A percentile compares a stretch with the other conserved stretches of the same genome.
Conservation (phyloP, 2,329 filamentous ascomycete genomes). For the Cladosporium sp. region DNA sequence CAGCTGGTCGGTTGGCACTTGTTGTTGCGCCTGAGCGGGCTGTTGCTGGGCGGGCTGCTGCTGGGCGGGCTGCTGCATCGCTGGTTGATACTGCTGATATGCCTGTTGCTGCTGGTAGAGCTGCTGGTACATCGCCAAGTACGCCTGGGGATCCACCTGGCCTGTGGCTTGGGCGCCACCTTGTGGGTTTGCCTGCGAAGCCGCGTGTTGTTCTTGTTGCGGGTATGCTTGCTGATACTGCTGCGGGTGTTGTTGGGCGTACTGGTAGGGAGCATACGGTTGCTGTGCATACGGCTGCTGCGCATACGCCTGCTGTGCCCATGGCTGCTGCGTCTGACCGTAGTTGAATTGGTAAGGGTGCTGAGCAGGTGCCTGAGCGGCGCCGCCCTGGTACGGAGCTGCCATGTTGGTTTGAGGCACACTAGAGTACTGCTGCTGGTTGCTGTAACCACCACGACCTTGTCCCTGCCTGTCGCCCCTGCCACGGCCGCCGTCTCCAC, state of each 20-base stretch:
- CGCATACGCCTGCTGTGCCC: conserved; percentile 10
- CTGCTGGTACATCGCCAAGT: background rate
- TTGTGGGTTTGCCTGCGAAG: background rate
- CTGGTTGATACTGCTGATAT: conserved; percentile 21
- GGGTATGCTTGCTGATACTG: conserved; percentile 12
- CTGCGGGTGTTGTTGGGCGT: conserved; percentile 13
- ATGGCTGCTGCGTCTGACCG: background rate
- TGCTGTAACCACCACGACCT: conserved; percentile 21
- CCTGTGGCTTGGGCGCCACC: background rate
- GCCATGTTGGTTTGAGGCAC: conserved; percentile 3
- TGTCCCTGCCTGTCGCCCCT: conserved; percentile 23
- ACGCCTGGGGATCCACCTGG: background rate
- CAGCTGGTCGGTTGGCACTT: no score
- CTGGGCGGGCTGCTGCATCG: conserved; percentile 22
- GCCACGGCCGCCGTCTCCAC: conserved; percentile 21
- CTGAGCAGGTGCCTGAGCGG: conserved; percentile 10
- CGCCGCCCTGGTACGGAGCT: background rate
- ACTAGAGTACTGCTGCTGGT: background rate
- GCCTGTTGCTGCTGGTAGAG: conserved; percentile 22
- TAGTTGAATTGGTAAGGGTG: background rate
- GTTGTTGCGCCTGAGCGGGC: conserved; percentile 17
- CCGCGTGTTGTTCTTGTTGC: conserved; percentile 8
- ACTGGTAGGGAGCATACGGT: background rate
- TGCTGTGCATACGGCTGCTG: background rate
- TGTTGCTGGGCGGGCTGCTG: conserved; percentile 27